Percentiles rank a stretch among this genome's conserved stretches.
Evolutionary conservation across 176 grass and related monocot species (phyloP).

Genomic region (Musa beccarii): DNA sequence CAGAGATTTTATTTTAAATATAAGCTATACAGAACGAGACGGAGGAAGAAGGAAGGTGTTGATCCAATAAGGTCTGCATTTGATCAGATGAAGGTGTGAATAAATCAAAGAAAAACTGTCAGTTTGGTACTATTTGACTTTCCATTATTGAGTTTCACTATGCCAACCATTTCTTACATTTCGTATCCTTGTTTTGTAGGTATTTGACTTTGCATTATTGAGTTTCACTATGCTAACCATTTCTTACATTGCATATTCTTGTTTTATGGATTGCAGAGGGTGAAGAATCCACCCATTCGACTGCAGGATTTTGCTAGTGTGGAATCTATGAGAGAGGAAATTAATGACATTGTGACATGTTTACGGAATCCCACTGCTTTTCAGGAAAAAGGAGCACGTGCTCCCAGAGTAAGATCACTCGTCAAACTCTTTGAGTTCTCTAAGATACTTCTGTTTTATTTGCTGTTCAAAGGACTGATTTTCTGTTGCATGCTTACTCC

Average conservation of each 20-base stretch:
- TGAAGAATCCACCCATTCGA: slow-evolving; percentile 30
- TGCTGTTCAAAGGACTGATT: not conserved
- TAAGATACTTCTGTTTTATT: not conserved
- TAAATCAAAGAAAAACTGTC: not conserved
- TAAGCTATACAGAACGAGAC: slow-evolving; percentile 10
- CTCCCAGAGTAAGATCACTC: slow-evolving; percentile 17
- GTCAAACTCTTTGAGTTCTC: not conserved
- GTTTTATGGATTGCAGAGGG: slow-evolving; percentile 20
- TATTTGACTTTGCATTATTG: not conserved
- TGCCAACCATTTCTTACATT: not conserved
- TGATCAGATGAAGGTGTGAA: slow-evolving; percentile 29
- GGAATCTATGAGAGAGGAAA: slow-evolving; percentile 38
- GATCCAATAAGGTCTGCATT: slow-evolving; percentile 31
- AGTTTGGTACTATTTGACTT: not conserved
- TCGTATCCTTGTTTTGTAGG: not conserved
- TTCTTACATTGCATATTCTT: not conserved
- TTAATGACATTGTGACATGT: slow-evolving; percentile 36
- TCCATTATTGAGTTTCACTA: too few relatives aligned
- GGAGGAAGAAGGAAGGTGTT: slow-evolving; percentile 23
- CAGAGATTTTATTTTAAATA: slow-evolving; percentile 26
- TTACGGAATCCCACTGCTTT: slow-evolving; percentile 28
- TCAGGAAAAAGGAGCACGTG: slow-evolving; percentile 32
- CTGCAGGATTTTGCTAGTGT: slow-evolving; percentile 31
- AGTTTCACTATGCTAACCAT: not conserved
- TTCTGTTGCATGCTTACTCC: not conserved